phyloP scores from a whole-genome alignment of 768 basidiomycete genomes.

The Boletus insuetus region DNA sequence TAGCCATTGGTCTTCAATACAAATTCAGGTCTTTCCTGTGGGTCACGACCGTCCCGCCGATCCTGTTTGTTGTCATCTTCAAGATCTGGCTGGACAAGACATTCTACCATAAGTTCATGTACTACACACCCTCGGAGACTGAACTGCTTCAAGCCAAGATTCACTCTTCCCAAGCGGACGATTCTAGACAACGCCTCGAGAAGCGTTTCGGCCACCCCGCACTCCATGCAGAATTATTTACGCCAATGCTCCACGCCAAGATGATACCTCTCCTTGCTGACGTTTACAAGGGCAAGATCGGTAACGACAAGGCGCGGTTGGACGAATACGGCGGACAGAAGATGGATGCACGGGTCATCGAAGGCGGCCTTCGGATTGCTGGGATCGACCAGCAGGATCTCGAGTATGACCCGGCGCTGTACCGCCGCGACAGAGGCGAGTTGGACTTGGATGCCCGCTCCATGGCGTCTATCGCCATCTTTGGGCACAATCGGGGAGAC shows the following conservation, averaged over 20 bases:
- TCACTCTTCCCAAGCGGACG: slow-evolving; percentile 75
- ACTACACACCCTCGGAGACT: slow-evolving; percentile 77
- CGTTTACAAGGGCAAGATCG: slow-evolving; percentile 75
- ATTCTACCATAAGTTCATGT: slow-evolving; percentile 69
- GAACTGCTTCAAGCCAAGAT: slow-evolving; percentile 75
- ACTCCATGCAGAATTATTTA: slow-evolving; percentile 81
- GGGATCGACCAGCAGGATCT: slow-evolving; percentile 76
- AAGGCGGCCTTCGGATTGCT: slow-evolving; percentile 81
- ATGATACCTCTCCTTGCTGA: slow-evolving; percentile 77
- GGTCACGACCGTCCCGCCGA: slow-evolving; percentile 82
- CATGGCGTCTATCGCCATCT: slow-evolving; percentile 56
- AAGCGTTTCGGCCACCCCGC: slow-evolving; percentile 96
- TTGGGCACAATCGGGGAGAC: slow-evolving; percentile 38
- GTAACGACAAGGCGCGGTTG: slow-evolving; percentile 58
- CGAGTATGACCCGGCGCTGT: slow-evolving; percentile 78
- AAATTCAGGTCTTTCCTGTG: slow-evolving; percentile 72
- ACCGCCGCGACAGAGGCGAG: slow-evolving; percentile 80
- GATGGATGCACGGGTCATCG: slow-evolving; percentile 69
- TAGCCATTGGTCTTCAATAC: slow-evolving; percentile 85
- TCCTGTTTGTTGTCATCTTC: slow-evolving; percentile 75
- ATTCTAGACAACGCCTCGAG: slow-evolving; percentile 69
- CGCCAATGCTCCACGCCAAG: slow-evolving; percentile 82
- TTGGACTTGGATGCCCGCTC: slow-evolving; percentile 86
- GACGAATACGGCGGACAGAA: slow-evolving; percentile 77
- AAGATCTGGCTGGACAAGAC: slow-evolving; percentile 78